Base-by-base conservation (phyloP, 1,139 yeast genomes). In the Pichia sp. region DNA sequence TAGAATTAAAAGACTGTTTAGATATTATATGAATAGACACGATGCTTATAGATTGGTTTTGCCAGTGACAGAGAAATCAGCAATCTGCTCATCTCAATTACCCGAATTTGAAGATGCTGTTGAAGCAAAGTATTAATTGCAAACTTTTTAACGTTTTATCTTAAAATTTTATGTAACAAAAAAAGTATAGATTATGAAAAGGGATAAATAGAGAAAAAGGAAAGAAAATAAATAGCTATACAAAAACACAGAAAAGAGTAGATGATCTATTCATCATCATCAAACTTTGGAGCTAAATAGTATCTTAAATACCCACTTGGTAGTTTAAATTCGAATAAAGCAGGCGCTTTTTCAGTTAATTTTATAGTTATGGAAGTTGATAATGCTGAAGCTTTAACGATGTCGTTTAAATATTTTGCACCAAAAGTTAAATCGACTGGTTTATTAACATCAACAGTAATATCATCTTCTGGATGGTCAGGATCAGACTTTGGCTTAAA, bases 231-330 rank as follows among this genome's bases (percentile, higher is more conserved):
- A n/a, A n/a, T n/a, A n/a, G n/a, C n/a, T n/a, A n/a, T n/a, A n/a
- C n/a, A n/a, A n/a, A n/a, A n/a, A n/a, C n/a, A n/a, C n/a, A n/a
- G n/a, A n/a, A n/a, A n/a, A n/a, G n/a, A n/a, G 12, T 22, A 30
- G n/a, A 3, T 8, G 4, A 18, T n/a, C 59, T 72, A 80, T 56
- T 86, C 94, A 53, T 87, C 96, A 59, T 87, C 96, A 57, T 85
- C 95, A 65, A 89, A 88, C 76, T 92, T 92, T 52, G 98, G 98
- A 59, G 98, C 98, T 69, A 92, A 78, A 78, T 86, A 92, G 78
- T 86, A 92, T 68, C 96, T 84, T 67, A 92, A 75, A 70, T 87
- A 87, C 46, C 99, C 98, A 66, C 94, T 87, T 56, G 90, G 86
- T 66, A 92, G 76, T 69, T 85, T 85, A 72, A 85, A 92, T 71